These are phyloP conservation scores for Backusella macrospora DNA, from an alignment of 192 early-diverging fungal species.

Conservation along the genomic window DNA sequence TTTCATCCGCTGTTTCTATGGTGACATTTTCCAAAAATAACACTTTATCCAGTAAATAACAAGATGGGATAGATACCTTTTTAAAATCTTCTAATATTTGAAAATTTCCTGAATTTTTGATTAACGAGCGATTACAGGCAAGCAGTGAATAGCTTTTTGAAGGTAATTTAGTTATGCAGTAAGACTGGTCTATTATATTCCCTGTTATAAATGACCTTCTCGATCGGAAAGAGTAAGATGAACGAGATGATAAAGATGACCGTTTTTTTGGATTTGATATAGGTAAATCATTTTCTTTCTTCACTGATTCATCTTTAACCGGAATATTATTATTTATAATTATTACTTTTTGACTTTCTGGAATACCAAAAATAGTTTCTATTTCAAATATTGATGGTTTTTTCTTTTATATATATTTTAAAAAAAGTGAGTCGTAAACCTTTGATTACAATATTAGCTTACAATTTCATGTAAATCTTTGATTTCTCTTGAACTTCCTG, in stretches of 20 bases:
- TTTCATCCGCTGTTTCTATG: conserved; percentile 11
- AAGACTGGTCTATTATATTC: conserved; percentile 13
- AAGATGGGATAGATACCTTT: neutral
- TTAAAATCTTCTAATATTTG: conserved; percentile 10
- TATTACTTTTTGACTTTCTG: neutral
- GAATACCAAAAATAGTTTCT: neutral
- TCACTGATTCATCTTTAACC: neutral
- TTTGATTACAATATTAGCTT: neutral
- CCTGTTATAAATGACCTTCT: neutral
- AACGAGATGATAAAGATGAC: neutral
- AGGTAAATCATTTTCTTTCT: neutral
- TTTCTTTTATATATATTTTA: neutral
- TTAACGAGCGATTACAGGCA: neutral
- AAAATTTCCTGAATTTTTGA: conserved; percentile 1
- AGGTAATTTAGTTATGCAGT: conserved; percentile 7
- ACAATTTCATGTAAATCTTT: conserved; percentile 37
- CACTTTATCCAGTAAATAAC: conserved; percentile 21
- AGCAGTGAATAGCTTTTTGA: conserved; percentile 18
- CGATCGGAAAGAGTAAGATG: neutral
- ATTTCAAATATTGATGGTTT: neutral
- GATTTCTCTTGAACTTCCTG: conserved; percentile 47
- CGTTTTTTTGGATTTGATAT: neutral
- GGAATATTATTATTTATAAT: neutral
- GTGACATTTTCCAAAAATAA: conserved; percentile 15
- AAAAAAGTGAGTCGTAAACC: neutral